Percentiles rank a stretch among this genome's conserved stretches.
Evolutionary conservation across 768 basidiomycete genomes (phyloP).

Genomic region (Rhizopogon vesiculosus): DNA sequence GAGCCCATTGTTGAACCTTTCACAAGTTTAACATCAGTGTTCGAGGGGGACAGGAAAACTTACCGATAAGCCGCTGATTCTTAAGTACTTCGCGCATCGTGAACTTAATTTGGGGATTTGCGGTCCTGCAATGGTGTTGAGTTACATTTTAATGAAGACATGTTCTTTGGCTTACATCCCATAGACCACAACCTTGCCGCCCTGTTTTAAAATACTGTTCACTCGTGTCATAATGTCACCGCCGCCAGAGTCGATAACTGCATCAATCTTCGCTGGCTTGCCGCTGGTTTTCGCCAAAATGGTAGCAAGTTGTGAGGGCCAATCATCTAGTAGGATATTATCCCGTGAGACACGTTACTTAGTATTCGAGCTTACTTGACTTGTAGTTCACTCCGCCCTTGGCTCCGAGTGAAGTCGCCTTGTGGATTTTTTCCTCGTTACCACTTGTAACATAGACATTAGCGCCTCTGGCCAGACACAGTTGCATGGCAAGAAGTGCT

Average conservation of each 20-base stretch:
- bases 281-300: slow-evolving; percentile 34
- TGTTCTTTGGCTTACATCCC: slow-evolving; percentile 15
- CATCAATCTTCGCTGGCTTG: slow-evolving; percentile 37
- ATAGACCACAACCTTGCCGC: slow-evolving; percentile 49
- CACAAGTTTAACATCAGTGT: not conserved
- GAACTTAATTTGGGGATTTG: slow-evolving; percentile 43
- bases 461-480: slow-evolving; percentile 39
- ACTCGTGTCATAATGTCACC: slow-evolving; percentile 55
- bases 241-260: slow-evolving; percentile 68
- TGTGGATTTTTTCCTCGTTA: slow-evolving; percentile 15
- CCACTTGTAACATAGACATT: too few relatives aligned
- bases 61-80: slow-evolving; percentile 72
- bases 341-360: not conserved
- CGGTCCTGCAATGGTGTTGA: slow-evolving; percentile 45
- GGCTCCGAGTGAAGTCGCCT: slow-evolving; percentile 65
- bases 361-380: slow-evolving; percentile 37
- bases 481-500: slow-evolving; percentile 69
- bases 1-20: slow-evolving; percentile 78
- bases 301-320: slow-evolving; percentile 43
- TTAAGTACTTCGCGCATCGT: slow-evolving; percentile 78
- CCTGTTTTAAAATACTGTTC: slow-evolving; percentile 7
- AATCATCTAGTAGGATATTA: slow-evolving; percentile 33
- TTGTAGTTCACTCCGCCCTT: slow-evolving; percentile 76
- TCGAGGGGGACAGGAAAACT: slow-evolving; percentile 8
- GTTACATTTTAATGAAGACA: not conserved